Evolutionary conservation across 2,329 filamentous ascomycete genomes (phyloP).

Genomic region (Claviceps paspali): DNA sequence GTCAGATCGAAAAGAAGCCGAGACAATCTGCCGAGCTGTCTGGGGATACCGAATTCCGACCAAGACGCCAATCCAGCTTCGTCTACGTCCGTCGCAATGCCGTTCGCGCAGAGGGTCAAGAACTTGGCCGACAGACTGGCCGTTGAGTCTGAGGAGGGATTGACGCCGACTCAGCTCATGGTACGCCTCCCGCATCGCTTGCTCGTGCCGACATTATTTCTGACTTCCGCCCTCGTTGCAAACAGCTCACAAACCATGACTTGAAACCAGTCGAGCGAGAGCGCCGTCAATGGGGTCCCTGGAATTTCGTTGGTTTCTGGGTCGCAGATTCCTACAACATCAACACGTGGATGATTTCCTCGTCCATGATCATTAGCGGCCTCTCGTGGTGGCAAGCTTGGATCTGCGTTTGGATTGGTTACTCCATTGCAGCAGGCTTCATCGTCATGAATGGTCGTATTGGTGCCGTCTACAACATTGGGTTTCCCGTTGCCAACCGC

Average conservation of each 20-base stretch:
- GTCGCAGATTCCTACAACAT: conserved; percentile 76
- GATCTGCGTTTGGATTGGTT: conserved; percentile 80
- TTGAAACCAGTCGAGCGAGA: conserved; percentile 66
- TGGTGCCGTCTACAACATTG: conserved; percentile 75
- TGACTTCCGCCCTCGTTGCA: neutral
- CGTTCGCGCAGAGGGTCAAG: conserved; percentile 13
- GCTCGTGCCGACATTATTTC: neutral
- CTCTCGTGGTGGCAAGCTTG: conserved; percentile 87
- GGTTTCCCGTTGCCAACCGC: conserved; percentile 67
- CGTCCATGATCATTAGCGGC: conserved; percentile 61
- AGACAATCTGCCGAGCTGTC: too few relatives aligned
- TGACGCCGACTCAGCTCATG: conserved; percentile 70
- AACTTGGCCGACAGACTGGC: conserved; percentile 45
- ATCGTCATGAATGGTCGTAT: conserved; percentile 68
- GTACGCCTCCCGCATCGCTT: conserved; percentile 19
- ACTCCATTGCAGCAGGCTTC: conserved; percentile 61
- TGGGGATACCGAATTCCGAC: too few relatives aligned
- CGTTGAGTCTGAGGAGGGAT: conserved; percentile 59
- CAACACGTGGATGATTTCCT: conserved; percentile 90
- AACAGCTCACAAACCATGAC: conserved; percentile 63
- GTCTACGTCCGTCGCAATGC: neutral
- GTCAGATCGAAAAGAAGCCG: too few relatives aligned
- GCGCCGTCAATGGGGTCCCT: conserved; percentile 68
- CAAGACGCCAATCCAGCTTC: too few relatives aligned
- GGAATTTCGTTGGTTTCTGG: conserved; percentile 86